A percentile compares a stretch with the other conserved stretches of the same genome.
Conservation (phyloP, 2,329 filamentous ascomycete genomes). For the Simplicillium aogashimaense region DNA sequence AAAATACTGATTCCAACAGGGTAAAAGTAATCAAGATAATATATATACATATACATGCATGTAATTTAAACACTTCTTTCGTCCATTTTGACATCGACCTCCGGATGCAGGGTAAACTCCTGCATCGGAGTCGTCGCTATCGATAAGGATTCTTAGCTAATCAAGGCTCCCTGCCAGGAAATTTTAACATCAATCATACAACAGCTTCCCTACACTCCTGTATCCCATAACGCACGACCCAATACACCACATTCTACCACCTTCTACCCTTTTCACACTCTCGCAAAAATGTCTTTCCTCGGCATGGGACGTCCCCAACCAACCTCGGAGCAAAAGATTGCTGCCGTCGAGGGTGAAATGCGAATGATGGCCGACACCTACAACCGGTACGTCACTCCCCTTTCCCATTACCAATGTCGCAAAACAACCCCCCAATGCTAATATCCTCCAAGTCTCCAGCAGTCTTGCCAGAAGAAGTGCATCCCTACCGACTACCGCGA, state of each 20-base stretch:
- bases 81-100: no score
- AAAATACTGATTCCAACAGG: no score
- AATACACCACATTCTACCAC: conserved; percentile 7
- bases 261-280: conserved; percentile 30
- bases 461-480: conserved; percentile 90
- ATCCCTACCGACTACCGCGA: conserved; percentile 89
- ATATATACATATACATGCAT: no score
- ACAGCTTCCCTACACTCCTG: background rate
- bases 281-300: conserved; percentile 32
- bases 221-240: background rate
- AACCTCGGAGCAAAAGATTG: conserved; percentile 94
- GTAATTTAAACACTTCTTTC: no score
- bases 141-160: background rate
- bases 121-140: background rate
- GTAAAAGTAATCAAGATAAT: no score
- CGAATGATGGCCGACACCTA: conserved; percentile 98
- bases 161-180: background rate
- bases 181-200: background rate
- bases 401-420: background rate
- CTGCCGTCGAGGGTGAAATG: conserved; percentile 91
- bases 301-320: conserved; percentile 61
- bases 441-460: conserved; percentile 53
- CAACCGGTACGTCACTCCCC: conserved; percentile 59
- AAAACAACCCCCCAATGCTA: background rate
- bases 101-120: no score